A percentile compares a stretch with the other conserved stretches of the same genome.
These are phyloP conservation scores for Beauveria caledonica DNA, from an alignment of 2,329 filamentous ascomycete genomes.

Conservation along the genomic window DNA sequence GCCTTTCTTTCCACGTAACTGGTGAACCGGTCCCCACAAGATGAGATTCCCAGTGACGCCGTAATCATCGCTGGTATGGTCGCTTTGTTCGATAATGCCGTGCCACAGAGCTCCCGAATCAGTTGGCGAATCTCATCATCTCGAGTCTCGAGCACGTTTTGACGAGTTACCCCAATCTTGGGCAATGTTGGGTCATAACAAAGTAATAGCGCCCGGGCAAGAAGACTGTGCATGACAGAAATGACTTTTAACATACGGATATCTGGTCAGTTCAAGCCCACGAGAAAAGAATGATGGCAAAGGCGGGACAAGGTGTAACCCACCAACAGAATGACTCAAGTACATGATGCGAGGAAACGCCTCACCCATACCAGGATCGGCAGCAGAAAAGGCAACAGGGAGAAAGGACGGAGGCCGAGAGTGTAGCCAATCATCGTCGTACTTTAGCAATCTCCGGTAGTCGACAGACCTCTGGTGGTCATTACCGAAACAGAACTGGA, in stretches of 20 bases:
- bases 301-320: neutral
- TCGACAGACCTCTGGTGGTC: slow-evolving; percentile 17
- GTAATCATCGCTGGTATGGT: slow-evolving; percentile 13
- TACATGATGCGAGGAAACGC: neutral
- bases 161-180: neutral
- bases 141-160: neutral
- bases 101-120: neutral
- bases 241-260: neutral
- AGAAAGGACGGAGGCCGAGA: neutral
- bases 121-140: slow-evolving; percentile 23
- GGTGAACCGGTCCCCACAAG: neutral
- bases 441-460: neutral
- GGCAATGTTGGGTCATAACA: neutral
- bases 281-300: neutral
- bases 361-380: neutral
- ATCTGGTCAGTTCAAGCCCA: neutral
- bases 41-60: neutral
- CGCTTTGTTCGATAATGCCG: neutral
- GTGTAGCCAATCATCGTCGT: neutral
- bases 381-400: neutral
- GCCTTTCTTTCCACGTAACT: neutral
- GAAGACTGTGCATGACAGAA: neutral
- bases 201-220: neutral
- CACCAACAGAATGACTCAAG: neutral
- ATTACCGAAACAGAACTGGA: slow-evolving; percentile 54